These are phyloP conservation scores for Chalciporus sphaerocephalus DNA, from an alignment of 768 basidiomycete genomes.

Conservation along the genomic window DNA sequence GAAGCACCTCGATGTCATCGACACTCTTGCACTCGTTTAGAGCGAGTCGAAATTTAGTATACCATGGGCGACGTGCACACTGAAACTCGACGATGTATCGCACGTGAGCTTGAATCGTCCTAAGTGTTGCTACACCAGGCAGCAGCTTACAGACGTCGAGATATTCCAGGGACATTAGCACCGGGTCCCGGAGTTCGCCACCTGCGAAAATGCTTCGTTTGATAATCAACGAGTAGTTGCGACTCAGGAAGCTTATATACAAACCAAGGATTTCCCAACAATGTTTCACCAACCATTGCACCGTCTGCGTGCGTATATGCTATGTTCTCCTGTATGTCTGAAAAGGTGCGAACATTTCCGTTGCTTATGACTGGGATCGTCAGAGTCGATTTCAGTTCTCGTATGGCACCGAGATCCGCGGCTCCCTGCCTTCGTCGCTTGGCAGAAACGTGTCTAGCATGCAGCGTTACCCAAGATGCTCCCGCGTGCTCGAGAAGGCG, in stretches of 20 bases:
- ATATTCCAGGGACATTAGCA: slow-evolving; percentile 66
- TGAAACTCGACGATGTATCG: slow-evolving; percentile 65
- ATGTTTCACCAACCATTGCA: slow-evolving; percentile 76
- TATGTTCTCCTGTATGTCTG: slow-evolving; percentile 53
- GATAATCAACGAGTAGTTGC: not conserved
- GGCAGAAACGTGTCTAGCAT: slow-evolving; percentile 69
- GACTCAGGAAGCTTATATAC: slow-evolving; percentile 11
- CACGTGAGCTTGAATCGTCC: slow-evolving; percentile 58
- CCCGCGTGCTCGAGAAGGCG: slow-evolving; percentile 59
- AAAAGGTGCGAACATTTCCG: slow-evolving; percentile 65
- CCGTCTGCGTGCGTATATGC: slow-evolving; percentile 62
- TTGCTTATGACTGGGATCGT: slow-evolving; percentile 67
- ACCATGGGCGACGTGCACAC: slow-evolving; percentile 56
- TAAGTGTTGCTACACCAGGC: slow-evolving; percentile 45
- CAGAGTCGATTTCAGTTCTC: slow-evolving; percentile 47
- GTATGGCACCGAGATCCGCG: slow-evolving; percentile 62
- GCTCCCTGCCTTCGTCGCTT: slow-evolving; percentile 66
- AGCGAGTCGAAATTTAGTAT: slow-evolving; percentile 47
- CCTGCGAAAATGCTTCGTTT: slow-evolving; percentile 51
- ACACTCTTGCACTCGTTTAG: slow-evolving; percentile 40
- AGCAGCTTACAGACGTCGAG: slow-evolving; percentile 54
- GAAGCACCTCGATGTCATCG: slow-evolving; percentile 45
- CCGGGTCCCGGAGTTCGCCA: slow-evolving; percentile 53
- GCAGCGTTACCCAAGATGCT: slow-evolving; percentile 66
- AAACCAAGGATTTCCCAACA: slow-evolving; percentile 72